phyloP scores from a whole-genome alignment of 1,284 basidiomycete species.

The Pyrrhoderma lamaoense region DNA sequence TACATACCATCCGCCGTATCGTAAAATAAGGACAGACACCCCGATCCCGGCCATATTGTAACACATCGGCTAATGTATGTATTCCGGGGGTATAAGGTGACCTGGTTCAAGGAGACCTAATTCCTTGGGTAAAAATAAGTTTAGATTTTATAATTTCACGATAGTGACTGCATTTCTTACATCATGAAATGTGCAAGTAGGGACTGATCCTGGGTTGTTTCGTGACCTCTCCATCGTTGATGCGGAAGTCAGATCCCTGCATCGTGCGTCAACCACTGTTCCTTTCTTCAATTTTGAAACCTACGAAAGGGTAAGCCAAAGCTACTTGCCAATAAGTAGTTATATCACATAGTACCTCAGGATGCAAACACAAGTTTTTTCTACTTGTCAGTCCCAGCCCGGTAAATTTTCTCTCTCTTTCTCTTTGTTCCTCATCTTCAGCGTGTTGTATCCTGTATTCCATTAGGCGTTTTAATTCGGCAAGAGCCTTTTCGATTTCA shows the following conservation, averaged over 20 bases:
- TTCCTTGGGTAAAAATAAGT: slow-evolving; percentile 41
- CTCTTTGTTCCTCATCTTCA: slow-evolving; percentile 67
- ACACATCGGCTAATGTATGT: slow-evolving; percentile 91
- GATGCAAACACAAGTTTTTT: slow-evolving; percentile 96
- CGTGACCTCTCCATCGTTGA: slow-evolving; percentile 82
- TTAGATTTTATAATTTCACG: neutral
- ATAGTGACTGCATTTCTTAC: slow-evolving; percentile 36
- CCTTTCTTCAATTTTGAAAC: slow-evolving; percentile 97
- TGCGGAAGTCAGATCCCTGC: slow-evolving; percentile 90
- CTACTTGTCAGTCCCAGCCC: slow-evolving; percentile 92
- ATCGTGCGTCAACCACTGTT: slow-evolving; percentile 93
- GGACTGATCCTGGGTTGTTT: slow-evolving; percentile 85
- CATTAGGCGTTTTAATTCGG: slow-evolving; percentile 94
- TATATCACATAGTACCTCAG: slow-evolving; percentile 57
- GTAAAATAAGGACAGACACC: slow-evolving; percentile 95
- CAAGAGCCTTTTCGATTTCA: slow-evolving; percentile 97
- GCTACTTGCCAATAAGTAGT: neutral
- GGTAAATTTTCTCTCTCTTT: slow-evolving; percentile 78
- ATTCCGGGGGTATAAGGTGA: slow-evolving; percentile 81
- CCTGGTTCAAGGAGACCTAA: slow-evolving; percentile 80
- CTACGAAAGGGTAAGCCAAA: slow-evolving; percentile 33
- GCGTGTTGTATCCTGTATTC: slow-evolving; percentile 73
- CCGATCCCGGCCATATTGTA: slow-evolving; percentile 82
- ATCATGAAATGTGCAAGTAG: slow-evolving; percentile 95
- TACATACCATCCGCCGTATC: slow-evolving; percentile 86